Evolutionary conservation across 352 stramenopile species (phyloP), one percentile per base, ranked within the genome.

Genomic region (Hyaloperonospora brassicae): DNA sequence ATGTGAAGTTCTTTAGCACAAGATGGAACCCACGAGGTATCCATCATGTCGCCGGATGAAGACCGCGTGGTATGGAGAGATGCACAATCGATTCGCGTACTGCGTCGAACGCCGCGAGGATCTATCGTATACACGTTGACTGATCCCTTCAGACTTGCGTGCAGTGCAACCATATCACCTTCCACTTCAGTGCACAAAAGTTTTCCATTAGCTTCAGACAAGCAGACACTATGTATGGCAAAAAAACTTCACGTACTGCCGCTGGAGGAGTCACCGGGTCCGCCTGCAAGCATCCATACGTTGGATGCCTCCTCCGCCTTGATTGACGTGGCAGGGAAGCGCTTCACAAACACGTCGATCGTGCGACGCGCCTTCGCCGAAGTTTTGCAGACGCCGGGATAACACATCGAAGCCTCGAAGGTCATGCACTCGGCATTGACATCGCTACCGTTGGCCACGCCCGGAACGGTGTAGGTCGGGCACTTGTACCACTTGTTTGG

Each of bases 81-180:
- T 1, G 70, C 64, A 25, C 74, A 85, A 39, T 76, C 53, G 3
- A 84, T 38, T 7, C 57, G 24, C 5, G 56, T 76, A 49, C 64
- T 80, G 2, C 71, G 69, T 14, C 74, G 72, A 5, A 64, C 79
- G 36, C 72, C 74, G 10, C 73, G 73, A 22, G 80, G 67, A 35
- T 83, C 70, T 64, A 83, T 78, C 14, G 73, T 83, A 49, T 83
- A 83, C 2, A 83, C 61, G 24, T 83, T 78, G 5, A 76, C 73
- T 5, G 51, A 41, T 55, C 65, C 62, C 17, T 61, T 23, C 1
- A 78, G 41, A 35, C 50, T 24, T n/a, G 44, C 6, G 17, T 76
- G 58, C 8, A 80, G 41, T 5, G 52, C 48, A 10, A 59, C 45
- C 70, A 83, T 31, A 3, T 3, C 27, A 31, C 3, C 3, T 31